Evolutionary conservation across 2,329 filamentous ascomycete species (phyloP).

Genomic region (Xylariaceae sp.): DNA sequence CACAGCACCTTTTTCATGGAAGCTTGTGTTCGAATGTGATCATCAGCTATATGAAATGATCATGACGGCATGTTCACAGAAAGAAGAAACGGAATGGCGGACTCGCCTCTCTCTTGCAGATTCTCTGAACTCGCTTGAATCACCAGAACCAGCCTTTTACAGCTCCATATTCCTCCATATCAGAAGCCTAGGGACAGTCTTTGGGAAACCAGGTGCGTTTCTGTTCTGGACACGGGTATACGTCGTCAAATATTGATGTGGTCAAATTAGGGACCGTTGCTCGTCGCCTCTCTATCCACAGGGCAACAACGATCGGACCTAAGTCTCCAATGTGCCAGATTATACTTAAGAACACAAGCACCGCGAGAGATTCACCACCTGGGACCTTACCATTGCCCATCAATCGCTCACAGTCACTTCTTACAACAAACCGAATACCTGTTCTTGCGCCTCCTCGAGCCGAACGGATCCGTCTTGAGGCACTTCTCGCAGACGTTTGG

Average conservation of each 20-base stretch:
- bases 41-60: conserved; percentile 79
- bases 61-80: conserved; percentile 77
- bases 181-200: conserved; percentile 69
- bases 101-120: conserved; percentile 55
- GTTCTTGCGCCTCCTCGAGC: conserved; percentile 70
- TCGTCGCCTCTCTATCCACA: conserved; percentile 71
- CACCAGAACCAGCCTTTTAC: conserved; percentile 47
- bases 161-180: conserved; percentile 67
- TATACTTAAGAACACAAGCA: conserved; percentile 80
- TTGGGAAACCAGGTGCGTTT: conserved; percentile 63
- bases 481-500: conserved; percentile 73
- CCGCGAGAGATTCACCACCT: conserved; percentile 52
- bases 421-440: conserved; percentile 62
- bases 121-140: conserved; percentile 45
- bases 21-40: conserved; percentile 75
- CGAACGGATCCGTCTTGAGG: conserved; percentile 75
- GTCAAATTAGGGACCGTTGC: conserved; percentile 56
- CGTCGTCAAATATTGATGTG: too few species aligned
- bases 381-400: conserved; percentile 50
- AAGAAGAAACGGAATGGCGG: conserved; percentile 79
- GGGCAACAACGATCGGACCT: conserved; percentile 68
- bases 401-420: conserved; percentile 73
- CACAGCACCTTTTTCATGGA: conserved; percentile 86
- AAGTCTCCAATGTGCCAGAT: conserved; percentile 69
- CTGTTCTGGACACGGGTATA: neutral